These are phyloP conservation scores for Macrocystidia cucumis DNA, from an alignment of 1,284 basidiomycete genomes.

Conservation along the genomic window DNA sequence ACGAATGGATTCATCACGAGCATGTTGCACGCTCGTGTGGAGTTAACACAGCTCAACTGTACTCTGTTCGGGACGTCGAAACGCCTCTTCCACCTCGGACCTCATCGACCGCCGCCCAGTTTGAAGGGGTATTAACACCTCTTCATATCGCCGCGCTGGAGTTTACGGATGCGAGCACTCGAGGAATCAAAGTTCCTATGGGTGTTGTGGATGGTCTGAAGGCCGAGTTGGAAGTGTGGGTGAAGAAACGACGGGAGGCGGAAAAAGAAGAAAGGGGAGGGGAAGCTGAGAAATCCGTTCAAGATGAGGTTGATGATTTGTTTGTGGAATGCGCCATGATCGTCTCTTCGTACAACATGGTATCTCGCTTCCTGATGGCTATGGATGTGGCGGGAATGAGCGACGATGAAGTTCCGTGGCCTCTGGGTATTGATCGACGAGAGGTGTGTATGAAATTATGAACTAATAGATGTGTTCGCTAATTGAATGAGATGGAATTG, in stretches of 20 bases:
- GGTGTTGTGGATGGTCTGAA: constrained; percentile 22
- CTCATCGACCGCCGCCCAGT: too few species aligned
- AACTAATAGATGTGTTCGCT: too few species aligned
- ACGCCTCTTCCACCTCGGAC: constrained; percentile 24
- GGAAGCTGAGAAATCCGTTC: constrained; percentile 7
- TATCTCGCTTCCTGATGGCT: constrained; percentile 45
- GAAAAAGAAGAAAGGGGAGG: constrained; percentile 15
- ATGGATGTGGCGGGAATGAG: constrained; percentile 43
- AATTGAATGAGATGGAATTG: constrained; percentile 1
- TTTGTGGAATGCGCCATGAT: constrained; percentile 42
- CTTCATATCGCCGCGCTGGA: constrained; percentile 34
- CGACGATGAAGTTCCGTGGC: constrained; percentile 36
- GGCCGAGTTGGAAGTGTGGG: constrained; percentile 16
- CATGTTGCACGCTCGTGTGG: constrained; percentile 35
- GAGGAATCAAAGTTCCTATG: constrained; percentile 27
- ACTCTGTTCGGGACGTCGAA: constrained; percentile 33
- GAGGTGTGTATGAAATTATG: constrained; percentile 24
- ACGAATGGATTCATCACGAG: constrained; percentile 54
- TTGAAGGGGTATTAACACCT: constrained; percentile 27
- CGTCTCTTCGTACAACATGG: constrained; percentile 47
- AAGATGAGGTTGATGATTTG: constrained; percentile 30
- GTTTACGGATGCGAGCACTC: constrained; percentile 43
- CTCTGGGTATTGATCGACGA: constrained; percentile 30
- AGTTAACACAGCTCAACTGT: constrained; percentile 37
- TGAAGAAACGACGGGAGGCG: constrained; percentile 13